Percentiles rank a stretch among this genome's conserved stretches.
These are phyloP conservation scores for Fomitiporia mediterranea DNA, from an alignment of 1,284 basidiomycete genomes.

Conservation along the genomic window DNA sequence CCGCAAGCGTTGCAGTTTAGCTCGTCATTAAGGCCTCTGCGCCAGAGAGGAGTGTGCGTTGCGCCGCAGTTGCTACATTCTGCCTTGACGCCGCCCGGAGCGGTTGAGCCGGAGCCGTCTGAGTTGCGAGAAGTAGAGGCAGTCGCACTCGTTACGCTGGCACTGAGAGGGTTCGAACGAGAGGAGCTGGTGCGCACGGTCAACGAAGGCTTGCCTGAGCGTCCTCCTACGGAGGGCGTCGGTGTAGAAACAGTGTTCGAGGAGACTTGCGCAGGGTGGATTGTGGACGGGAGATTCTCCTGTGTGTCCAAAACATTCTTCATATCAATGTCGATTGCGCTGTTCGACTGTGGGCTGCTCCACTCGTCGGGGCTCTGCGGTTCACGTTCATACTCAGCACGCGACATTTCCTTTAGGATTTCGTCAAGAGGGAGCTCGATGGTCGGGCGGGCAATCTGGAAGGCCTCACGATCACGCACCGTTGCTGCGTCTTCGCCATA, in stretches of 20 bases:
- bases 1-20: slow-evolving; percentile 82
- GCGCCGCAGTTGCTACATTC: slow-evolving; percentile 82
- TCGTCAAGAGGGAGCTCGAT: slow-evolving; percentile 79
- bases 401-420: slow-evolving; percentile 43
- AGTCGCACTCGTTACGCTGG: slow-evolving; percentile 57
- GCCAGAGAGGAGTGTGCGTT: slow-evolving; percentile 78
- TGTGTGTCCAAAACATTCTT: background rate
- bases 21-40: slow-evolving; percentile 77
- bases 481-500: slow-evolving; percentile 64
- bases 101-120: slow-evolving; percentile 28
- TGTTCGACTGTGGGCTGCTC: slow-evolving; percentile 17
- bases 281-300: slow-evolving; percentile 6
- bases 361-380: slow-evolving; percentile 22
- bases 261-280: slow-evolving; percentile 14
- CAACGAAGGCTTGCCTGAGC: slow-evolving; percentile 13
- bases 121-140: slow-evolving; percentile 6
- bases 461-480: slow-evolving; percentile 40
- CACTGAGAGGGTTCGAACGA: background rate
- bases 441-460: slow-evolving; percentile 68
- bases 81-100: slow-evolving; percentile 75
- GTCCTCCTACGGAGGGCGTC: background rate
- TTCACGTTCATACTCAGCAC: background rate
- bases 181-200: slow-evolving; percentile 1
- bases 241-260: background rate
- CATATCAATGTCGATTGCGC: background rate